A percentile compares a stretch with the other conserved stretches of the same genome.
Evolutionary conservation across 2,329 filamentous ascomycete species (phyloP).

Genomic region (Pseudogymnoascus sp.): DNA sequence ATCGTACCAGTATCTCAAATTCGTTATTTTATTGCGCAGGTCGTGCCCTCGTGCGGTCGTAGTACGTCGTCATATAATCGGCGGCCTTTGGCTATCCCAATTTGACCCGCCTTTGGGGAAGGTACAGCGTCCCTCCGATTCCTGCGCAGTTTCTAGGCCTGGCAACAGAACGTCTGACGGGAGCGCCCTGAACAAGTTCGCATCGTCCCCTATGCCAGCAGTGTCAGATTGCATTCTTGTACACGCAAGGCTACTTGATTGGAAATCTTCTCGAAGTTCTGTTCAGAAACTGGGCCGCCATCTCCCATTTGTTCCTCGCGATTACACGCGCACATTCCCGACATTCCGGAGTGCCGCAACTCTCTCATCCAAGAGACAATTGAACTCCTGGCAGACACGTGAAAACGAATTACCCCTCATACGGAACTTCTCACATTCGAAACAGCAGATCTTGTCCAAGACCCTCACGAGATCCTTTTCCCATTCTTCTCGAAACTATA

Average conservation of each 20-base stretch:
- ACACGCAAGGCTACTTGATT: not conserved
- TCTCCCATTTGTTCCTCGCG: not conserved
- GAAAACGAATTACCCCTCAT: not conserved
- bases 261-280: not conserved
- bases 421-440: not conserved
- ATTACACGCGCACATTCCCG: not conserved
- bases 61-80: not conserved
- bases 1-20: not conserved
- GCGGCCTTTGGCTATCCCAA: not conserved
- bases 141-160: not conserved
- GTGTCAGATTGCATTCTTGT: not conserved
- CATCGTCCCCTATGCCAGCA: constrained; percentile 2
- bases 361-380: constrained; percentile 2
- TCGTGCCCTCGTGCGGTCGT: not conserved
- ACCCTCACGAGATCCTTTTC: not conserved
- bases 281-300: not conserved
- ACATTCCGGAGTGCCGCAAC: not conserved
- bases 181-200: not conserved
- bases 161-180: constrained; percentile 3
- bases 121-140: not conserved
- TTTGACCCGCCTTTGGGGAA: not conserved
- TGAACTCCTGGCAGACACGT: not conserved
- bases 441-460: not conserved
- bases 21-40: not conserved
- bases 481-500: not conserved